Conservation (phyloP, 1,284 basidiomycete species). For the Sporisorium sorghi region DNA sequence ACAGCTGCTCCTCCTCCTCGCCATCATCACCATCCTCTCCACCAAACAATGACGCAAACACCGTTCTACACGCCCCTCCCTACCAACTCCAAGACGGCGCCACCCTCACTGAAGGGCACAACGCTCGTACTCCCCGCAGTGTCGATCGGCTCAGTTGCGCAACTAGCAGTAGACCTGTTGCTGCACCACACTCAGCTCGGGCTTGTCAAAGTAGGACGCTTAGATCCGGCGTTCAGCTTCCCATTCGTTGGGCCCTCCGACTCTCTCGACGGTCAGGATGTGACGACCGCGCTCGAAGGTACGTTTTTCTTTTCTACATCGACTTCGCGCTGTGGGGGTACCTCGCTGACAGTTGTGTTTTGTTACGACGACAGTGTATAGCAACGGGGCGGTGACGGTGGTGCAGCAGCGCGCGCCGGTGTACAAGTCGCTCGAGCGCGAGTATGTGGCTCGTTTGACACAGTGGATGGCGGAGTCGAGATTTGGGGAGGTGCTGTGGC, state of each 20-base stretch:
- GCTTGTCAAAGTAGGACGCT: conserved; percentile 42
- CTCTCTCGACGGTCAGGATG: neutral
- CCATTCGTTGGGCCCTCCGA: conserved; percentile 60
- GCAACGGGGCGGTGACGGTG: conserved; percentile 34
- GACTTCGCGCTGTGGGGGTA: neutral
- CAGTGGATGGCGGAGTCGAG: conserved; percentile 10
- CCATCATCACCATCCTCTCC: neutral
- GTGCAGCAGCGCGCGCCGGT: conserved; percentile 63
- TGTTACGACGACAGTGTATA: conserved; percentile 44
- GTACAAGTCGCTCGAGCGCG: conserved; percentile 32
- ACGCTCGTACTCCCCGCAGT: conserved; percentile 59
- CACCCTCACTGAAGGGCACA: conserved; percentile 22
- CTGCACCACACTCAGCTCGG: conserved; percentile 36
- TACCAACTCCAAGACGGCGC: neutral
- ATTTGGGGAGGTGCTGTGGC: conserved; percentile 24
- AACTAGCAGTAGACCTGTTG: conserved; percentile 61
- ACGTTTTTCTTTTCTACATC: neutral
- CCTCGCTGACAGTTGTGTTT: neutral
- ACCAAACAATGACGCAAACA: conserved; percentile 13
- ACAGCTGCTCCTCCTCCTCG: conserved; percentile 11
- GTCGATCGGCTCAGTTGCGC: conserved; percentile 61
- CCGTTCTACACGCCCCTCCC: conserved; percentile 27
- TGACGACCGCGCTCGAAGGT: conserved; percentile 41
- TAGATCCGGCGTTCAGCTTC: conserved; percentile 54
- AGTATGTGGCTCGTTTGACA: conserved; percentile 29